Conservation (phyloP, 176 grass and related monocot genomes). For the Carex pumila region DNA sequence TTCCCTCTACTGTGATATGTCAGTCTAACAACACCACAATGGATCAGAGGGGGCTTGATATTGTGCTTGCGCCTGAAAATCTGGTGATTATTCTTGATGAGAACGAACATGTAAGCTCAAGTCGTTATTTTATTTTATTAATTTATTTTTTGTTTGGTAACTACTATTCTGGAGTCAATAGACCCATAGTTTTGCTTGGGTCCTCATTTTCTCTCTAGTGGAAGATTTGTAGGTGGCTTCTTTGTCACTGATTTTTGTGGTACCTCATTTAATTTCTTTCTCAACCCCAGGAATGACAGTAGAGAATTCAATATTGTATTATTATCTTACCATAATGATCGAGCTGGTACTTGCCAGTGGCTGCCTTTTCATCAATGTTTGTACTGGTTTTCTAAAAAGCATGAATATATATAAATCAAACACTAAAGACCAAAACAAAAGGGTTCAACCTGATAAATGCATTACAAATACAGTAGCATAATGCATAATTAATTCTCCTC, state of each 20-base stretch:
- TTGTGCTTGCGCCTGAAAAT: constrained; percentile 61
- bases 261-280: too few relatives aligned
- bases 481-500: neutral
- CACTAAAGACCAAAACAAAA: too few relatives aligned
- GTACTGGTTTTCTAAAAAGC: neutral
- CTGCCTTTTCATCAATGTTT: neutral
- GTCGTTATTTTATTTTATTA: neutral
- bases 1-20: constrained; percentile 66
- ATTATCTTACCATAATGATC: neutral
- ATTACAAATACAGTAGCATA: too few relatives aligned
- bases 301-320: neutral
- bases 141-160: neutral
- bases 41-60: constrained; percentile 81
- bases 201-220: too few relatives aligned
- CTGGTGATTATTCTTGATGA: constrained; percentile 81
- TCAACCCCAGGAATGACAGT: too few relatives aligned
- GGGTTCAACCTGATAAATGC: too few relatives aligned
- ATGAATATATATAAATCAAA: neutral
- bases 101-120: constrained; percentile 48
- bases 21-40: constrained; percentile 54
- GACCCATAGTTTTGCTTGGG: too few relatives aligned
- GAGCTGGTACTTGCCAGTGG: neutral
- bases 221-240: too few relatives aligned
- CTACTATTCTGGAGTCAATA: too few relatives aligned
- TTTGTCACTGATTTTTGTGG: too few relatives aligned